phyloP scores from a whole-genome alignment of 148 eudicot genomes.

The Pharnaceum exiguum region DNA sequence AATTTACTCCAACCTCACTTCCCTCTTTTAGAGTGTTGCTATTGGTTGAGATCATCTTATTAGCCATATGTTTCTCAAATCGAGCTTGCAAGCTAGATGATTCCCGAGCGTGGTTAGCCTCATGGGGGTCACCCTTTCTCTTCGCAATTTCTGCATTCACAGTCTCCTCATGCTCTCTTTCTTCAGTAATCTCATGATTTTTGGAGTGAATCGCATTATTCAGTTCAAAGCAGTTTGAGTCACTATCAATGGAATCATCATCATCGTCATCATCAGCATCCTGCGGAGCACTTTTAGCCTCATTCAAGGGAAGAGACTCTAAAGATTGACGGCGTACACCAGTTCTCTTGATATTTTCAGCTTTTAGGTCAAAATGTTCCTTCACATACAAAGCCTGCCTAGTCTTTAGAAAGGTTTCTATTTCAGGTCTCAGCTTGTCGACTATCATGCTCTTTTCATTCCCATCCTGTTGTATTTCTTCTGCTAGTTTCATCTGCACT shows the following conservation, averaged over 20 bases:
- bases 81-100: conserved; percentile 35
- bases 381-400: conserved; percentile 25
- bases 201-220: conserved; percentile 17
- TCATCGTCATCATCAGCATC: conserved; percentile 45
- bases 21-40: conserved; percentile 18
- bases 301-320: conserved; percentile 66
- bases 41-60: conserved; percentile 17
- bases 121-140: conserved; percentile 28
- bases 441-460: conserved; percentile 39
- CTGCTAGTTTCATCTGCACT: conserved; percentile 53
- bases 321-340: conserved; percentile 40
- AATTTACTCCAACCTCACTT: conserved; percentile 5
- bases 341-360: conserved; percentile 24
- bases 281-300: conserved; percentile 56
- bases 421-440: conserved; percentile 69
- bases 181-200: conserved; percentile 11
- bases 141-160: conserved; percentile 12
- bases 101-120: conserved; percentile 18
- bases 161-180: conserved; percentile 18
- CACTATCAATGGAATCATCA: conserved; percentile 31
- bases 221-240: conserved; percentile 41
- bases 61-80: conserved; percentile 36
- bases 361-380: conserved; percentile 10
- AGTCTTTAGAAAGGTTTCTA: conserved; percentile 64
- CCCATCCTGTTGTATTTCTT: conserved; percentile 19